These are phyloP conservation scores for Backusella tuberculispora DNA, from an alignment of 192 early-diverging fungal genomes.

Conservation along the genomic window DNA sequence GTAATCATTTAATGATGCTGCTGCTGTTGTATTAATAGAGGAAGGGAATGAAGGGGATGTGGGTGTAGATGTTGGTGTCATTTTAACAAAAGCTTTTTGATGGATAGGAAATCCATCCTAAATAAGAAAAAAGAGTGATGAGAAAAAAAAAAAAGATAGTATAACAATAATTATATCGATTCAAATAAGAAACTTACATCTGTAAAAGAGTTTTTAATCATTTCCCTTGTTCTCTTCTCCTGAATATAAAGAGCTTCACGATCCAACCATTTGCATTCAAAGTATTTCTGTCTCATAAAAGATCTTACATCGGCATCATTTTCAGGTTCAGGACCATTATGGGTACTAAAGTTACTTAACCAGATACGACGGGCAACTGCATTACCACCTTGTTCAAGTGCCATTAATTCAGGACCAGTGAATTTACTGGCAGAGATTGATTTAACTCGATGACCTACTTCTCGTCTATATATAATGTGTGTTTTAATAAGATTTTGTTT, in stretches of 20 bases:
- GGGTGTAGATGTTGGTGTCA: background rate
- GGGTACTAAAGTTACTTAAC: conserved; percentile 25
- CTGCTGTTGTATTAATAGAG: background rate
- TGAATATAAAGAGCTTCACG: conserved; percentile 14
- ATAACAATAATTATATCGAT: background rate
- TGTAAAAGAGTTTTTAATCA: conserved; percentile 19
- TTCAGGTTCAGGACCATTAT: conserved; percentile 28
- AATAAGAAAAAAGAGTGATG: background rate
- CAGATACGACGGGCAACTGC: conserved; percentile 41
- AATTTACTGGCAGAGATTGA: conserved; percentile 59
- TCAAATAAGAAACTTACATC: conserved; percentile 4
- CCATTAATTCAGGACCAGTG: conserved; percentile 47
- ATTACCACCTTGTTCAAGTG: conserved; percentile 54
- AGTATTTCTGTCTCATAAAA: conserved; percentile 36
- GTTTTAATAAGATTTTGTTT: background rate
- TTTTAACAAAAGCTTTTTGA: background rate
- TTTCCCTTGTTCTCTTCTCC: background rate
- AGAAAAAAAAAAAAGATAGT: background rate
- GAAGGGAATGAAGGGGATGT: background rate
- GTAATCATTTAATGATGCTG: no score
- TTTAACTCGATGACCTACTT: conserved; percentile 61
- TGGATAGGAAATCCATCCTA: conserved; percentile 10
- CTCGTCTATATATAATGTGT: conserved; percentile 40
- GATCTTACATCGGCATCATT: conserved; percentile 22
- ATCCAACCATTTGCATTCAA: conserved; percentile 26